These are phyloP conservation scores for Chiua sp. DNA, from an alignment of 1,284 basidiomycete genomes.

Conservation along the genomic window DNA sequence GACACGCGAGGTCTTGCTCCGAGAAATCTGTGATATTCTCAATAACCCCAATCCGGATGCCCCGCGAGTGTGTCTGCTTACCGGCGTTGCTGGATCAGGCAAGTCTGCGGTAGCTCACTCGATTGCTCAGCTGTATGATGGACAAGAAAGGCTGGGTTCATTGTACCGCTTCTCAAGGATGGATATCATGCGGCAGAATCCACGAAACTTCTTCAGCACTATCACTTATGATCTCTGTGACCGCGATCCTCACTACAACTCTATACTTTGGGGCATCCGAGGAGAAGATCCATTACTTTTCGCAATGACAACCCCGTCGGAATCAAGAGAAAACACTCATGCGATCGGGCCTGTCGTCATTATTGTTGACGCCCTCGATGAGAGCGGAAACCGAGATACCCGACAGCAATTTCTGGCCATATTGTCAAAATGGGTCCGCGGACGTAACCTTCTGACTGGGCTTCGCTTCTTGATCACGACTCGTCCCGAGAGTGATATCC, in stretches of 20 bases:
- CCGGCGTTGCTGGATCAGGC: slow-evolving; percentile 7
- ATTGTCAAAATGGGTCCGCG: neutral
- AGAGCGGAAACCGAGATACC: neutral
- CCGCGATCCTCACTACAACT: neutral
- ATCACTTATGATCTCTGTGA: slow-evolving; percentile 7
- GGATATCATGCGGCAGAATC: slow-evolving; percentile 6
- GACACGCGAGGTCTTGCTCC: slow-evolving; percentile 4
- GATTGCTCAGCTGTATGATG: slow-evolving; percentile 5
- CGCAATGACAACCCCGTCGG: neutral
- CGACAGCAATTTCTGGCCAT: neutral
- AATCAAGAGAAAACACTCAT: neutral
- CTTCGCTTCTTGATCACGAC: neutral
- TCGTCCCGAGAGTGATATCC: neutral
- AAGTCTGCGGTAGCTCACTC: slow-evolving; percentile 8
- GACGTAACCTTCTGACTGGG: neutral
- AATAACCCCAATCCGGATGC: neutral
- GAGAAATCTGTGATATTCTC: neutral
- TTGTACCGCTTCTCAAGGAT: slow-evolving; percentile 11
- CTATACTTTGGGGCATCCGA: neutral
- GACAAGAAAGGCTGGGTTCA: slow-evolving; percentile 5
- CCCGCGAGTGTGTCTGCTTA: slow-evolving; percentile 3
- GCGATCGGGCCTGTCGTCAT: neutral
- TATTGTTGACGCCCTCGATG: neutral
- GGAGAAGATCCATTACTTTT: neutral
- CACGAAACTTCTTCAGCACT: slow-evolving; percentile 10